Percentiles rank a stretch among this genome's conserved stretches.
Evolutionary conservation across 2,329 filamentous ascomycete species (phyloP).

Genomic region (Trichoderma aggressivum): DNA sequence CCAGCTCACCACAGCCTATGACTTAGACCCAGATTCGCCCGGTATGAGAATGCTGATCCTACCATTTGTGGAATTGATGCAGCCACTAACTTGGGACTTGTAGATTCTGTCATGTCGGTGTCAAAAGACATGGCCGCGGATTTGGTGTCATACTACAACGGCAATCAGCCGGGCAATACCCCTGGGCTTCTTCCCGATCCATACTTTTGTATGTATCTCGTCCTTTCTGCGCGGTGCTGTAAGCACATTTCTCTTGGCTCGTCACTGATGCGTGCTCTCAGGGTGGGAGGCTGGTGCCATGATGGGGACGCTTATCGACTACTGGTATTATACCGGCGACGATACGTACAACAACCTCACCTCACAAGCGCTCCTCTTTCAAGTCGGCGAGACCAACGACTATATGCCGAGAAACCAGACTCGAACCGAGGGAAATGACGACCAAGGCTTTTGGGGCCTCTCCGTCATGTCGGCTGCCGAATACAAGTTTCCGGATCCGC

Average conservation of each 20-base stretch:
- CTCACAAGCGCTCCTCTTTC: slow-evolving; percentile 66
- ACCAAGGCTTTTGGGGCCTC: slow-evolving; percentile 72
- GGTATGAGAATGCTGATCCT: slow-evolving; percentile 25
- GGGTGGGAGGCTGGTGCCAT: slow-evolving; percentile 75
- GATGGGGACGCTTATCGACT: slow-evolving; percentile 69
- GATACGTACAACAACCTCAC: slow-evolving; percentile 66
- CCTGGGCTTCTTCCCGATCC: slow-evolving; percentile 52
- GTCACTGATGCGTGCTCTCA: slow-evolving; percentile 25
- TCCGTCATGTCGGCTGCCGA: slow-evolving; percentile 69
- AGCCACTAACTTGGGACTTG: neutral
- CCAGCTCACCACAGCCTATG: slow-evolving; percentile 32
- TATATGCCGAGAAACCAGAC: slow-evolving; percentile 77
- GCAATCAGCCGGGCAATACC: slow-evolving; percentile 47
- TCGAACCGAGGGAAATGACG: slow-evolving; percentile 67
- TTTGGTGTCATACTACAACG: slow-evolving; percentile 43
- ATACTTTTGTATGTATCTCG: slow-evolving; percentile 49
- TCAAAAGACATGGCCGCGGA: slow-evolving; percentile 51
- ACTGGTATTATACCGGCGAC: slow-evolving; percentile 81
- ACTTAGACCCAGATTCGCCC: slow-evolving; percentile 37
- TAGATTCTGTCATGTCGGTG: slow-evolving; percentile 49
- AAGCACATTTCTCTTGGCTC: neutral
- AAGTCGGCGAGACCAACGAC: slow-evolving; percentile 68
- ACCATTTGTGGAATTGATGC: neutral
- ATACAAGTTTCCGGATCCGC: slow-evolving; percentile 61
- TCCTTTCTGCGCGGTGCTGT: neutral